Evolutionary conservation across 2,329 filamentous ascomycete genomes (phyloP).

Genomic region (Graphiopsis chlorocephala): DNA sequence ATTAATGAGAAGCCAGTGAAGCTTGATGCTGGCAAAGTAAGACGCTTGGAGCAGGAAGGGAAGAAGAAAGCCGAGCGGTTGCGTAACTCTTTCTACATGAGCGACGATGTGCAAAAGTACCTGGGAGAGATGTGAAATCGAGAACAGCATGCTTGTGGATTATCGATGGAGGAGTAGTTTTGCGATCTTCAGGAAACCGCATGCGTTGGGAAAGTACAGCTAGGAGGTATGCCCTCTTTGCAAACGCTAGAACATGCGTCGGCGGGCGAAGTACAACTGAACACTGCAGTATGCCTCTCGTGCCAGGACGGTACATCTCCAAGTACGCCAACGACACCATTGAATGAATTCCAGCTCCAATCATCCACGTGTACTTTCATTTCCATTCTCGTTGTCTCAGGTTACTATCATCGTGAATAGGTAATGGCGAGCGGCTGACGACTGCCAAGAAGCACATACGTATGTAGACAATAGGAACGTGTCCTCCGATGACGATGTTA

Average conservation of each 20-base stretch:
- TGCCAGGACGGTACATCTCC: background rate
- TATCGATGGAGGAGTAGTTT: background rate
- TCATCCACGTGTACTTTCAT: background rate
- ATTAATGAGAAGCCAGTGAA: slow-evolving; percentile 53
- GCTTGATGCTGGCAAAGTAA: slow-evolving; percentile 68
- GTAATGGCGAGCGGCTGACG: background rate
- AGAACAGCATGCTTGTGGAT: background rate
- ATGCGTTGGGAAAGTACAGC: background rate
- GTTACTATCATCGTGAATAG: background rate
- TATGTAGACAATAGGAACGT: background rate
- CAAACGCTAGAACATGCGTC: background rate
- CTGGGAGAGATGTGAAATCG: slow-evolving; percentile 45
- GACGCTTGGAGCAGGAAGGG: slow-evolving; percentile 60
- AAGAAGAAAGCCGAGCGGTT: slow-evolving; percentile 48
- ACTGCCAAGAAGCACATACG: background rate
- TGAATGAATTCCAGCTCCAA: background rate
- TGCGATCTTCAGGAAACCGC: background rate
- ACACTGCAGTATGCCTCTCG: background rate
- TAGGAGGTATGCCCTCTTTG: no score
- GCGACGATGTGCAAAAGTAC: slow-evolving; percentile 74
- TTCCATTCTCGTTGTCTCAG: background rate
- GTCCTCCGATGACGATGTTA: background rate
- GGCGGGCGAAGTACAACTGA: background rate
- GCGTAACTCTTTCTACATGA: slow-evolving; percentile 68
- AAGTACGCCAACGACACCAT: background rate